Evolutionary conservation across 805 yeast species (phyloP).

Genomic region (Yarrowia osloensis): DNA sequence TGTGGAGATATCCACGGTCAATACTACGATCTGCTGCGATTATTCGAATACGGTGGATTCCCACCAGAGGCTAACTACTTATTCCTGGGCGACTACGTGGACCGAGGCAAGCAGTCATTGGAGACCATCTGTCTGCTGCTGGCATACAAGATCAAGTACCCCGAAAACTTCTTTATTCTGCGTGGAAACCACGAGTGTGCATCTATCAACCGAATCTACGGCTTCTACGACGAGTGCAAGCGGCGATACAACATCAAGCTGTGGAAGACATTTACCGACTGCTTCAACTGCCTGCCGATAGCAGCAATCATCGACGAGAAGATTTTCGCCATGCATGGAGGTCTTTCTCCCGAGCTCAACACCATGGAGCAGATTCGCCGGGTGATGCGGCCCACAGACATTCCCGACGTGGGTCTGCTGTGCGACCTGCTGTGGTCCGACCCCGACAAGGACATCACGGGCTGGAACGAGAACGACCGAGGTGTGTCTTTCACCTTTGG

Average conservation of each 20-base stretch:
- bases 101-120: constrained; percentile 95
- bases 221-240: constrained; percentile 95
- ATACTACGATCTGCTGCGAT: constrained; percentile 90
- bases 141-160: constrained; percentile 96
- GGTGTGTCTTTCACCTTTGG: constrained; percentile 99
- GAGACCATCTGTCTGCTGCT: constrained; percentile 92
- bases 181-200: constrained; percentile 99
- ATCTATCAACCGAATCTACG: constrained; percentile 94
- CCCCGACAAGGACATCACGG: constrained; percentile 97
- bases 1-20: constrained; percentile 99
- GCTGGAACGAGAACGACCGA: constrained; percentile 99
- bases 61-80: constrained; percentile 98
- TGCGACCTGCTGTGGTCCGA: constrained; percentile 98
- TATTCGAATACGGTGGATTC: constrained; percentile 97
- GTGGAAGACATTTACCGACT: constrained; percentile 98
- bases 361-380: constrained; percentile 98
- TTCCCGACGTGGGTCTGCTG: constrained; percentile 94
- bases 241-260: constrained; percentile 97
- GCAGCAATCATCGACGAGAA: constrained; percentile 98
- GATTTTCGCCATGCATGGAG: constrained; percentile 99
- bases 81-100: constrained; percentile 96
- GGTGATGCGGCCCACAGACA: constrained; percentile 99
- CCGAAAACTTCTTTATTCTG: constrained; percentile 93
- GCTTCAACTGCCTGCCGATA: constrained; percentile 97
- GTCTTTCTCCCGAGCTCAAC: constrained; percentile 94